Evolutionary conservation across 495 filamentous ascomycete genomes (phyloP), one percentile per base, ranked within the genome.

Genomic region (Xylaria scruposa): DNA sequence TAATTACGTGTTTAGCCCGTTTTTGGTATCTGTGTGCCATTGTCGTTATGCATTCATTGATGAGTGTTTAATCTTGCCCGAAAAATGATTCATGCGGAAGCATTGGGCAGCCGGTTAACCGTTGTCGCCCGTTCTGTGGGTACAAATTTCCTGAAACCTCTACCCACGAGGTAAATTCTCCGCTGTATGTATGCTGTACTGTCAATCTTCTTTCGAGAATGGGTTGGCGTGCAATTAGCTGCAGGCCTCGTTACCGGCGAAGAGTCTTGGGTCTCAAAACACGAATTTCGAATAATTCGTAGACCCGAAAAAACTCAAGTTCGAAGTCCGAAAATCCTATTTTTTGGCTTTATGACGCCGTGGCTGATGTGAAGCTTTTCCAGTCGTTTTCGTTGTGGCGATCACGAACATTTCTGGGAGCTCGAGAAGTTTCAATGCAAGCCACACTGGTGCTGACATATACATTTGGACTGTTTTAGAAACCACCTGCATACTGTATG

Each of bases 141-240:
- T 36, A 60, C 2, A 2, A 38, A 67, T 44, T 54, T 54, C 54
- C 53, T 60, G 67, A 61, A 60, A 69, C 40, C 17, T 69, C 54
- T 46, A 61, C 15, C 54, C 67, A 69, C 67, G 67, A 69, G 53
- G 53, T n/a, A 61, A 69, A 69, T 69, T 69, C 67, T 69, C 67
- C 67, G 67, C 67, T 69, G 67, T 68, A 68, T 58, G 66, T 63
- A 44, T 63, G 60, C 38, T 46, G 60, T 56, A 67, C 65, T 36
- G 67, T 54, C 24, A 61, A 69, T 47, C 67, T 60, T 60, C 67
- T 19, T 47, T n/a, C n/a, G 17, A 67, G 12, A 54, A 56, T 26
- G 49, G 49, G 31, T 26, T 67, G 31, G 65, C 21, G 36, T 26
- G 49, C 49, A 17, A 44, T 19, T 56, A 44, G 19, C 33, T 67